Evolutionary conservation across 129 eudicot species (phyloP).

Genomic region (Dittrichia graveolens): DNA sequence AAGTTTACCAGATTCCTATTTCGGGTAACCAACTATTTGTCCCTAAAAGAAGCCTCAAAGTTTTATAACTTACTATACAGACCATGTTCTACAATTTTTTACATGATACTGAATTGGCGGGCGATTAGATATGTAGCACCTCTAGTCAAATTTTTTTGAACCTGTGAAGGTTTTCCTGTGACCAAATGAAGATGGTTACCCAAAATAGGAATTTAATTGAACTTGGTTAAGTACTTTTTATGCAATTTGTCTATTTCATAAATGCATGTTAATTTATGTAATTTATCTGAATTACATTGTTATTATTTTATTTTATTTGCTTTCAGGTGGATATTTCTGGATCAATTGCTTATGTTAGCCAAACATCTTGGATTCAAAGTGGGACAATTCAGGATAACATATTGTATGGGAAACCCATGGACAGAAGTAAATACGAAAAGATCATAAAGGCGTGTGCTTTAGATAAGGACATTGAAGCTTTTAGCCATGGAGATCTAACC

Average conservation of each 20-base stretch:
- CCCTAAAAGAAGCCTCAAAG: too few relatives aligned
- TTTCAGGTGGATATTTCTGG: conserved; percentile 61
- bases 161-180: too few relatives aligned
- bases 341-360: conserved; percentile 80
- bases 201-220: neutral
- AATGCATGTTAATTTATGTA: neutral
- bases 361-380: conserved; percentile 83
- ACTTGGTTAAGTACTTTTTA: neutral
- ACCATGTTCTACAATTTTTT: too few relatives aligned
- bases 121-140: too few relatives aligned
- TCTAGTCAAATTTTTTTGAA: too few relatives aligned
- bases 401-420: conserved; percentile 75
- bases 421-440: conserved; percentile 50
- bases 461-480: conserved; percentile 67
- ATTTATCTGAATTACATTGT: neutral
- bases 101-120: too few relatives aligned
- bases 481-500: conserved; percentile 73
- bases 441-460: conserved; percentile 65
- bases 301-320: neutral
- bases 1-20: neutral
- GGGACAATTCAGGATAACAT: conserved; percentile 83
- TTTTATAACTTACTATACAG: too few relatives aligned
- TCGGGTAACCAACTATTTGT: neutral
- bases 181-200: too few relatives aligned
- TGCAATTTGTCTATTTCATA: neutral